Conservation (phyloP, 371 early-diverging fungal species). For the Apophysomyces sp. region DNA sequence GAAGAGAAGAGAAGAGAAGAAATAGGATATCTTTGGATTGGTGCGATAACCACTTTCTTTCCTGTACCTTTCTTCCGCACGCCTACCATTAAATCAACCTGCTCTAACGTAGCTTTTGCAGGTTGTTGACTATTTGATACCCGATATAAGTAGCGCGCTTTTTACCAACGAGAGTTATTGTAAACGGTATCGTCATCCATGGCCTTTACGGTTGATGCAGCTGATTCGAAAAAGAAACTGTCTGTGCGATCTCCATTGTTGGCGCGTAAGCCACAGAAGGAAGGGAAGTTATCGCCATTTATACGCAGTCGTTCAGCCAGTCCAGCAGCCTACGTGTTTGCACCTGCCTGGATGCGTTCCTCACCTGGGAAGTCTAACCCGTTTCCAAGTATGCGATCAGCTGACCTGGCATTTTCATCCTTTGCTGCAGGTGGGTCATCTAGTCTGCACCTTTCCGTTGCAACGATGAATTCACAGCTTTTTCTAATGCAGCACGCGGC, state of each 20-base stretch:
- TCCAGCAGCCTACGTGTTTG: constrained; percentile 12
- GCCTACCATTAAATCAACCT: too few relatives aligned
- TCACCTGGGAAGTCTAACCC: not conserved
- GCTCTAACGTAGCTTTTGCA: not conserved
- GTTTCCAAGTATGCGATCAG: not conserved
- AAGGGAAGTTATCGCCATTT: not conserved
- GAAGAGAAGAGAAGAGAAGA: too few relatives aligned
- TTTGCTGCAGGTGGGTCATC: constrained; percentile 7
- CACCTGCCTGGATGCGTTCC: constrained; percentile 8
- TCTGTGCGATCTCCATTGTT: not conserved
- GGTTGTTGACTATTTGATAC: not conserved
- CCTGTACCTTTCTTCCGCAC: too few relatives aligned
- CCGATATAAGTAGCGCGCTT: not conserved
- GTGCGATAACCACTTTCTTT: too few relatives aligned
- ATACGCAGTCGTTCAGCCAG: not conserved
- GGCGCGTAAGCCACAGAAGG: not conserved
- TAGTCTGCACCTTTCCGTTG: not conserved
- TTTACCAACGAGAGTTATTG: not conserved
- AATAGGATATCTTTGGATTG: too few relatives aligned
- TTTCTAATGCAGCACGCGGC: not conserved
- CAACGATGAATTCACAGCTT: not conserved
- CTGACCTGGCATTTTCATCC: constrained; percentile 11
- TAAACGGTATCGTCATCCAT: not conserved
- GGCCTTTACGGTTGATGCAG: not conserved
- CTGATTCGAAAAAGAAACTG: not conserved